Base-by-base conservation (phyloP, 2,329 filamentous ascomycete genomes). In the Myriosclerotinia curreyana region DNA sequence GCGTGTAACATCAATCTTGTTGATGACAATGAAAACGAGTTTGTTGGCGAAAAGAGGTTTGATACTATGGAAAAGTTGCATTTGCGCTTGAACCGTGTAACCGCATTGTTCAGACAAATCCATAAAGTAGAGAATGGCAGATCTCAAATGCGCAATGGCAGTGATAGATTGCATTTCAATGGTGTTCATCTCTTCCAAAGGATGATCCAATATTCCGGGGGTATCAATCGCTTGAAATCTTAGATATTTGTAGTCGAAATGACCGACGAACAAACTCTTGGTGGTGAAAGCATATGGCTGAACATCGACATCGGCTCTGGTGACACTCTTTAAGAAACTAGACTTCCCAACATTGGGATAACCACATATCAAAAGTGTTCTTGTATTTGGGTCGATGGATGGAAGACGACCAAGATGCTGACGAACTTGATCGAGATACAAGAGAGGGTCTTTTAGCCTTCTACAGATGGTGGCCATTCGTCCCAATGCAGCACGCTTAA, bases 131-230 rank as follows among this genome's bases (percentile, higher is more conserved):
- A 98, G 82, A 69, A 99, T 96, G 64, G 94, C 94, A 50, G 93
- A 96, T 72, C 94, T 86, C 75, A 99, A 82, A 81, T 99, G 96
- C 60, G 95, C 95, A 79, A 99, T 96, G 14, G 96, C 95, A 22
- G 94, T 98, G 71, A 99, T 97, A 67, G 90, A 90, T 82, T 98
- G 95, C 92, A 98, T 98, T 79, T 99, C 95, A 75, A 99, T 99
- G 4, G 95, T 98, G 80, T 97, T 96, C 95, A 98, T 99, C 80
- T 98, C 95, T 79, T 98, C 95, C 11, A 99, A 86, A 44, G 94
- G 93, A 76, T 99, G 95, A 73, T 99, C 95, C 66, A 99, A 81
- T 71, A 99, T 96, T 82, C 95, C 95, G n/a, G 94, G 94, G 14
- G 95, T 99, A 79, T 99, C 95, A 71, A 99, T 97, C 36, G 92